Conservation (phyloP, 1,284 basidiomycete species). For the Leccinum pachyderme region DNA sequence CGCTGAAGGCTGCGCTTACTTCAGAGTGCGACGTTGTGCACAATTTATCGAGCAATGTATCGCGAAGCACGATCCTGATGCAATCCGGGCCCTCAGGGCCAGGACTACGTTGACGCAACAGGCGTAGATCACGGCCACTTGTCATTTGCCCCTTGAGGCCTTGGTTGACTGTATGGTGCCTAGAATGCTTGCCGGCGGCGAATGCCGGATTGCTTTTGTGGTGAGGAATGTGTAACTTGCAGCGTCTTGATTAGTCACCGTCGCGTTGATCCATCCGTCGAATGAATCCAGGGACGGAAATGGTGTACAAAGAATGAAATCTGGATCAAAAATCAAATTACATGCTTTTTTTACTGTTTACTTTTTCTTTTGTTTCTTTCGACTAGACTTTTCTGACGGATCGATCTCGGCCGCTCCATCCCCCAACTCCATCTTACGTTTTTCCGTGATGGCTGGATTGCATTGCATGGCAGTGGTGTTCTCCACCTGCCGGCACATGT, state of each 20-base stretch:
- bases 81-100: constrained; percentile 21
- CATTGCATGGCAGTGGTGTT: constrained; percentile 22
- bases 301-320: neutral
- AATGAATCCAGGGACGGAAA: neutral
- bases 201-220: accelerated
- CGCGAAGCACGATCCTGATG: constrained; percentile 12
- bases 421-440: constrained; percentile 42
- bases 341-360: constrained; percentile 13
- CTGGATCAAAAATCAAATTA: neutral
- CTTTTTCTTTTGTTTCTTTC: constrained; percentile 52
- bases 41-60: constrained; percentile 29
- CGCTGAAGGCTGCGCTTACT: neutral
- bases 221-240: neutral
- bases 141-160: too few species aligned
- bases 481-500: constrained; percentile 50
- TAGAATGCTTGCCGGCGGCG: neutral
- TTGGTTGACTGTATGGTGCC: too few species aligned
- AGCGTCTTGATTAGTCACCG: neutral
- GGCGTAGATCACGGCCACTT: constrained; percentile 6
- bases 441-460: constrained; percentile 23
- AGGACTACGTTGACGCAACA: constrained; percentile 8
- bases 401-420: constrained; percentile 30
- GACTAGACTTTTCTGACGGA: constrained; percentile 42
- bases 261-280: too few species aligned
- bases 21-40: constrained; percentile 23